Base-by-base conservation (phyloP, 495 filamentous ascomycete species). In the Haplographium delicatum region DNA sequence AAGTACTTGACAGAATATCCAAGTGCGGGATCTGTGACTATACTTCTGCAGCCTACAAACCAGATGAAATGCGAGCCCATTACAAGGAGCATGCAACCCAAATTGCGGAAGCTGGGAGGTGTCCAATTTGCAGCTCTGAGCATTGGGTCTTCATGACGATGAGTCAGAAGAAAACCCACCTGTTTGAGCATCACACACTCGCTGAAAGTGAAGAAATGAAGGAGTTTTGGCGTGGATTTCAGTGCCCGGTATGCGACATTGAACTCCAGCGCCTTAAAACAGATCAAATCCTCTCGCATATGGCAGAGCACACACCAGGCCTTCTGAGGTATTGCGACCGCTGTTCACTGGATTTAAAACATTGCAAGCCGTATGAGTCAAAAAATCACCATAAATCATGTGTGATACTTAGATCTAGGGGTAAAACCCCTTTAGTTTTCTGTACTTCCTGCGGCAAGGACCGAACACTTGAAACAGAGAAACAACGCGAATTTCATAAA, bases 171-270 rank as follows among this genome's bases (percentile, higher is more conserved):
- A 50, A 27, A 33, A 10, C 28, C 1, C 59, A 62, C 54, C 34
- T 56, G 1, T 30, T 9, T 7, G 3, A 27, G 2, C 53, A 62
- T 27, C 46, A 30, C 22, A 4, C 13, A 11, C 19, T n/a, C 10
- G 13, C 22, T 1, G 49, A 47, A 9, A 22, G 7, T 9, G 22
- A 30, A 5, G 23, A 19, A 4, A 57, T 59, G 1, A 44, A 38
- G 22, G 22, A 41, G 7, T 62, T 54, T 16, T 58, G 30, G 20
- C 22, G 44, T 8, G 22, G 39, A 3, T 26, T 54, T 9, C 28
- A 37, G 18, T 59, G 56, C 26, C 60, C 60, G 3, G 31, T 50
- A 30, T 59, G 53, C 38, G 51, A 61, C 18, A n/a, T 13, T 18
- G 39, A 44, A n/a, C 41, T 61, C 13, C 15, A 34, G 3, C 4